A percentile compares a stretch with the other conserved stretches of the same genome.
phyloP scores from a whole-genome alignment of 2,329 filamentous ascomycete species.

The Monosporascus sp. region DNA sequence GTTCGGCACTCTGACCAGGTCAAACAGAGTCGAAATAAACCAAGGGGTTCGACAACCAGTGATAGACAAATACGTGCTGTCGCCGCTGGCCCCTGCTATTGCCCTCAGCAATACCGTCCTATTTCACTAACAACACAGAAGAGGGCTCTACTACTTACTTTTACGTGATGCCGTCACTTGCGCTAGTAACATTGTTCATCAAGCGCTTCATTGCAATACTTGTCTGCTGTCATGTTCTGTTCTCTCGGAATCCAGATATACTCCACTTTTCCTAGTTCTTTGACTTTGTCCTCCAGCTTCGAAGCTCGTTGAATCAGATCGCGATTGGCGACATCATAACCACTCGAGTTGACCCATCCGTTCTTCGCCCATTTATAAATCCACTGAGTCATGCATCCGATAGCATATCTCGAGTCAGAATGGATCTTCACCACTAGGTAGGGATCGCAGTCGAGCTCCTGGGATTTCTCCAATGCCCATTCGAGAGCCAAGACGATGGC shows the following conservation, averaged over 20 bases:
- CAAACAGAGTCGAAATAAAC: too few species aligned
- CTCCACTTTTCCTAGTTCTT: constrained; percentile 20
- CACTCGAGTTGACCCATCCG: constrained; percentile 26
- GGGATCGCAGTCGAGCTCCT: constrained; percentile 12
- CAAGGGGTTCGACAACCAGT: too few species aligned
- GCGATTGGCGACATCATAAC: constrained; percentile 27
- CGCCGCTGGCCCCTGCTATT: too few species aligned
- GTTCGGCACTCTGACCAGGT: too few species aligned
- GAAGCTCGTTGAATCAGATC: constrained; percentile 28
- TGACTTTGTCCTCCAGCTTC: constrained; percentile 20
- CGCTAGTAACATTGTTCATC: constrained; percentile 11
- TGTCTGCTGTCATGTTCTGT: constrained; percentile 28
- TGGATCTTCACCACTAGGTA: constrained; percentile 23
- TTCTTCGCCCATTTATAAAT: constrained; percentile 27
- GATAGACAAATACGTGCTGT: too few species aligned
- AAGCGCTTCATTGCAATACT: constrained; percentile 24
- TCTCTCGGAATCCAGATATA: constrained; percentile 30
- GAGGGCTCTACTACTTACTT: too few species aligned
- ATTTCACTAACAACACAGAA: too few species aligned
- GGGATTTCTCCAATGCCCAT: constrained; percentile 33
- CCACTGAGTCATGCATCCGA: constrained; percentile 29
- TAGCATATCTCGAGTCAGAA: constrained; percentile 31
- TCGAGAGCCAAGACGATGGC: constrained; percentile 42
- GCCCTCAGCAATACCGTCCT: too few species aligned
- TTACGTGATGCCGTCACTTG: too few species aligned